phyloP scores from a whole-genome alignment of 169 alveolate genomes.

The Plasmodium cynomolgi region DNA sequence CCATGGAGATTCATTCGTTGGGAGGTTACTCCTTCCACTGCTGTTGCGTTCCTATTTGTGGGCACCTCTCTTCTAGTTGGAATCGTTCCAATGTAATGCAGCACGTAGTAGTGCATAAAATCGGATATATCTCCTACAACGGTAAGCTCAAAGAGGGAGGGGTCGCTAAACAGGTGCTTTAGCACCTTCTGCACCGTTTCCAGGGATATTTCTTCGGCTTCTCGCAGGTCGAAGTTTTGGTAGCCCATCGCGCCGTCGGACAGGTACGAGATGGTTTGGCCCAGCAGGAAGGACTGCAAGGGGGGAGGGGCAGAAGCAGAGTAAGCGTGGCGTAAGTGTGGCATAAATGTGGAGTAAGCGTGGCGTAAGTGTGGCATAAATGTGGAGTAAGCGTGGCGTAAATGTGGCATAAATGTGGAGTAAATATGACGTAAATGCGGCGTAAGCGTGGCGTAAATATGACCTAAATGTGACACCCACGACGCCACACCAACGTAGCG shows the following conservation, averaged over 20 bases:
- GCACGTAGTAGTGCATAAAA: constrained; percentile 47
- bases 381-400: not conserved
- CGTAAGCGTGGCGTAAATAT: not conserved
- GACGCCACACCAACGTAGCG: not conserved
- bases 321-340: too few relatives aligned
- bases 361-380: not conserved
- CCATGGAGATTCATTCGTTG: not conserved
- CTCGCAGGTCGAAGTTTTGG: constrained; percentile 75
- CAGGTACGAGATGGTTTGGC: constrained; percentile 80
- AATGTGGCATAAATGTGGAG: not conserved
- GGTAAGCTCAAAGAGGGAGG: constrained; percentile 53
- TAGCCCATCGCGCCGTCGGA: constrained; percentile 79
- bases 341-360: too few relatives aligned
- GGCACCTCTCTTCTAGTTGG: not conserved
- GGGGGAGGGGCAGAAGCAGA: not conserved
- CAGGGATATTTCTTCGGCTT: constrained; percentile 34
- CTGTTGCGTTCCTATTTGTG: not conserved
- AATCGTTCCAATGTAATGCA: constrained; percentile 51
- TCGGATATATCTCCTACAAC: constrained; percentile 51
- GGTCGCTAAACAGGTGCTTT: constrained; percentile 57
- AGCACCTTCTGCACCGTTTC: constrained; percentile 75
- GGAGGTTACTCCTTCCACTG: not conserved
- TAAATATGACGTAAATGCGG: not conserved
- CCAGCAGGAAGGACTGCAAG: constrained; percentile 78
- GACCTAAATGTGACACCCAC: not conserved